These are phyloP conservation scores for Colletotrichum lindemuthianum DNA, from an alignment of 2,329 filamentous ascomycete genomes.

Conservation along the genomic window DNA sequence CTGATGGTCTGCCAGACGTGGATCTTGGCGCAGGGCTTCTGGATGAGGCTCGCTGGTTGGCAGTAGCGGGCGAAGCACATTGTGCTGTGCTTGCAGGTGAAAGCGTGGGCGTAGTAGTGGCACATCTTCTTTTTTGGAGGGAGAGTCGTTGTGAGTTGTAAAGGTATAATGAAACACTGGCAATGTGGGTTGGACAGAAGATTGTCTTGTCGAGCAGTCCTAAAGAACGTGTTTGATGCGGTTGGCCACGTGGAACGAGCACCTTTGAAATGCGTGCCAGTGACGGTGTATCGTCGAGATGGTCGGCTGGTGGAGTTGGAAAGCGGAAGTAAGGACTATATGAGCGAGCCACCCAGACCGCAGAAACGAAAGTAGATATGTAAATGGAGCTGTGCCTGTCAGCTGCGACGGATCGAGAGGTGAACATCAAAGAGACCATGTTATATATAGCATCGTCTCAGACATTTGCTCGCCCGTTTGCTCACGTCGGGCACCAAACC, in stretches of 20 bases:
- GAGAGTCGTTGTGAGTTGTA: not conserved
- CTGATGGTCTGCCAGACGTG: conserved; percentile 50
- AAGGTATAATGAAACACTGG: not conserved
- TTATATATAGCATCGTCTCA: conserved; percentile 27
- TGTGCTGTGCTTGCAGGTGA: conserved; percentile 47
- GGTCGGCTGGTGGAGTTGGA: no score
- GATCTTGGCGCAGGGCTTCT: conserved; percentile 47
- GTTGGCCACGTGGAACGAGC: no score
- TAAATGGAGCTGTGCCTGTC: not conserved
- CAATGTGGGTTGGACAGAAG: no score
- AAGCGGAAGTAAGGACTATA: no score
- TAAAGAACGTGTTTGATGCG: no score
- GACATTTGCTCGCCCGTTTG: conserved; percentile 1
- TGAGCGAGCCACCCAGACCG: no score
- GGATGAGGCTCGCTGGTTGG: conserved; percentile 47
- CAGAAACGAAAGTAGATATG: not conserved
- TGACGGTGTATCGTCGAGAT: no score
- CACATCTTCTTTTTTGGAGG: conserved; percentile 45
- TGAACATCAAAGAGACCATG: no score
- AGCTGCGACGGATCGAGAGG: not conserved
- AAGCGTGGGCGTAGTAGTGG: conserved; percentile 50
- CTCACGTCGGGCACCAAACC: conserved; percentile 18
- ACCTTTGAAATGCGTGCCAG: no score
- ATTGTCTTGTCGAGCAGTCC: no score
- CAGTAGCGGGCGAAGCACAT: conserved; percentile 50